Evolutionary conservation across 176 grass and related monocot genomes (phyloP), one percentile per base, ranked within the genome.

Genomic region (Aegilops speltoides): DNA sequence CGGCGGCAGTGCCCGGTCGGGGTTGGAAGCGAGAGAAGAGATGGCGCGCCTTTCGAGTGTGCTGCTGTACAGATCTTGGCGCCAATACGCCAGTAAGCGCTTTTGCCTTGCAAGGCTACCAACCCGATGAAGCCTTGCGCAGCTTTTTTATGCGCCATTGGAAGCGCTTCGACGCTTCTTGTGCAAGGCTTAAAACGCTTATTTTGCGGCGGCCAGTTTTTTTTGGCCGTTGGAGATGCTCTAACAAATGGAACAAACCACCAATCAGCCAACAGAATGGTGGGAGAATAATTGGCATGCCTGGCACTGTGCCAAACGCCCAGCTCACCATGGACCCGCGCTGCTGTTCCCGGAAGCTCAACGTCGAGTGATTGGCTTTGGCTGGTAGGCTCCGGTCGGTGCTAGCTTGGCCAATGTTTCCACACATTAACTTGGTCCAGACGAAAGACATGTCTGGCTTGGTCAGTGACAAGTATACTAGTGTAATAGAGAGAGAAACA

Each of bases 351-450:
- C 77, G 71, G 79, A 77, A 45, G n/a, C 29, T 71, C 79, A 82
- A 64, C 84, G 33, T 82, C 32, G 17, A 43, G 66, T 3, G 66
- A 83, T 84, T 79, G 65, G 89, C 40, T 83, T 84, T 79, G 65
- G 89, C 40, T 83, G 84, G 84, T 65, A 38, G 79, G 63, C 7
- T n/a, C 78, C 46, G 83, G 88, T 90, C 88, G 78, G 88, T 82
- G 83, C 14, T 68, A 23, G 38, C 20, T 61, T 17, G 68, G 34
- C 83, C 28, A 10, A 72, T 70, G 63, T 90, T 90, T 90, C 50
- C 70, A 37, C 78, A 37, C 66, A 76, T 28, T 79, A 50, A 2
- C 12, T 33, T 68, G 15, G 29, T 68, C 15, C 65, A 68, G 40
- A 2, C 28, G n/a, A 66, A 74, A 65, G 38, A 89, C 54, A 63